Conservation (phyloP, 2,329 filamentous ascomycete species). For the Fusarium avenaceum region DNA sequence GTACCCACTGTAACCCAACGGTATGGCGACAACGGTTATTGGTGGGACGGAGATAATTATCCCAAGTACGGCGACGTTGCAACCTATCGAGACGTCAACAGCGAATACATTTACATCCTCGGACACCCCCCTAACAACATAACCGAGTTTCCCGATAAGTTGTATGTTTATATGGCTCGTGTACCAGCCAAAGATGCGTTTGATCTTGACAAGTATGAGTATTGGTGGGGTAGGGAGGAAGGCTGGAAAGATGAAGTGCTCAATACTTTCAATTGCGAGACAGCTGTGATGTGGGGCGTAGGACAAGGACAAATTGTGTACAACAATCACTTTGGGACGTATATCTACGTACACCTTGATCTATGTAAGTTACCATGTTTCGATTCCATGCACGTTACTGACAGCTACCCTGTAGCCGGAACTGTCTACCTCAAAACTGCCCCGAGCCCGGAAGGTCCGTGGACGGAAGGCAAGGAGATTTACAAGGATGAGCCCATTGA, state of each 20-base stretch:
- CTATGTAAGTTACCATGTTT: slow-evolving; percentile 15
- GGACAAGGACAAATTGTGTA: slow-evolving; percentile 58
- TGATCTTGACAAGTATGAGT: slow-evolving; percentile 55
- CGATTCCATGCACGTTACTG: fast-evolving
- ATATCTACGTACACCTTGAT: slow-evolving; percentile 54
- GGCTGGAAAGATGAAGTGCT: slow-evolving; percentile 55
- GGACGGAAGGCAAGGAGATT: slow-evolving; percentile 54
- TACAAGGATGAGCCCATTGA: slow-evolving; percentile 54
- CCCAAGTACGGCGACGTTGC: slow-evolving; percentile 57
- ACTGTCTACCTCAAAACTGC: slow-evolving; percentile 35
- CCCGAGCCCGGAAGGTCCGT: slow-evolving; percentile 53
- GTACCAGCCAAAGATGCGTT: slow-evolving; percentile 55
- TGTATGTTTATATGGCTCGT: slow-evolving; percentile 56
- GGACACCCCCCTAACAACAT: slow-evolving; percentile 55
- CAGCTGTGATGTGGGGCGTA: slow-evolving; percentile 56
- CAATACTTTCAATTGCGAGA: slow-evolving; percentile 52
- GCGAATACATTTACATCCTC: slow-evolving; percentile 56
- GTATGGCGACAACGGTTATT: slow-evolving; percentile 46
- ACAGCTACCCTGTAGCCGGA: slow-evolving; percentile 1
- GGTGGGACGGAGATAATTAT: slow-evolving; percentile 52
- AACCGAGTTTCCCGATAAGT: slow-evolving; percentile 41
- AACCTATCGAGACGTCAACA: slow-evolving; percentile 55
- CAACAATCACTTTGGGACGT: slow-evolving; percentile 52
- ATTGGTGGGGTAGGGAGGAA: slow-evolving; percentile 56
- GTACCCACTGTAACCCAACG: slow-evolving; percentile 55